These are phyloP conservation scores for Colletotrichum sidae DNA, from an alignment of 2,329 filamentous ascomycete species.

Conservation along the genomic window DNA sequence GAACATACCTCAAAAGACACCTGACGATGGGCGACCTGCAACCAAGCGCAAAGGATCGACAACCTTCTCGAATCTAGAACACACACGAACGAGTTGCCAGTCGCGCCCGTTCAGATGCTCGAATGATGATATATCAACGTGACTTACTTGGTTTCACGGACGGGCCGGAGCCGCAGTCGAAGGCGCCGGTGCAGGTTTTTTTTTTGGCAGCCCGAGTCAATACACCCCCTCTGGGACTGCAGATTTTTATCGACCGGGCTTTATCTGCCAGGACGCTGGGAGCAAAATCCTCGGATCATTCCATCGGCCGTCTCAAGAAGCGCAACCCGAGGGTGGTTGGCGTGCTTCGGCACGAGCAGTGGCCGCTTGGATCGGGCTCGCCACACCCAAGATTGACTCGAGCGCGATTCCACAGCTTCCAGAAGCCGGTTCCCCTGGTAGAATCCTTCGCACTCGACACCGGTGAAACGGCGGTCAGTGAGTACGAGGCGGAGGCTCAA, in stretches of 20 bases:
- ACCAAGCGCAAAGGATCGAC: slow-evolving; percentile 24
- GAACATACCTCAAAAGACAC: slow-evolving; percentile 12
- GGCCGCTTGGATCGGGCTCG: slow-evolving; percentile 1
- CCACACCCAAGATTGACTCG: slow-evolving; percentile 16
- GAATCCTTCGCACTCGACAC: neutral
- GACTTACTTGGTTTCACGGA: too few relatives aligned
- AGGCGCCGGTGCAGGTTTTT: too few relatives aligned
- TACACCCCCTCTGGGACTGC: neutral
- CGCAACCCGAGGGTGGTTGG: neutral
- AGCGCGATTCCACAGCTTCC: slow-evolving; percentile 20
- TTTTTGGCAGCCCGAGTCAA: slow-evolving; percentile 14
- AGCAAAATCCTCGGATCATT: neutral
- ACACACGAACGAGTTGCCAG: neutral
- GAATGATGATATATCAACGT: too few relatives aligned
- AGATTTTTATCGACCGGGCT: too few relatives aligned
- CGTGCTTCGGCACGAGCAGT: neutral
- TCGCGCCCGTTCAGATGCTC: too few relatives aligned
- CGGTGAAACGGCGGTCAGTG: slow-evolving; percentile 21
- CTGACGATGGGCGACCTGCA: slow-evolving; percentile 25
- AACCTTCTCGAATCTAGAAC: slow-evolving; percentile 20
- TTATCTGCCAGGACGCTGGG: too few relatives aligned
- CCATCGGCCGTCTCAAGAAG: slow-evolving; percentile 14
- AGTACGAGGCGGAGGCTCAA: slow-evolving; percentile 7
- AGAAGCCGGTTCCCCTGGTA: slow-evolving; percentile 27
- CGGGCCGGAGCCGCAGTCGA: too few relatives aligned